Conservation (phyloP, 2,329 filamentous ascomycete species). For the Xylariaceae sp. region DNA sequence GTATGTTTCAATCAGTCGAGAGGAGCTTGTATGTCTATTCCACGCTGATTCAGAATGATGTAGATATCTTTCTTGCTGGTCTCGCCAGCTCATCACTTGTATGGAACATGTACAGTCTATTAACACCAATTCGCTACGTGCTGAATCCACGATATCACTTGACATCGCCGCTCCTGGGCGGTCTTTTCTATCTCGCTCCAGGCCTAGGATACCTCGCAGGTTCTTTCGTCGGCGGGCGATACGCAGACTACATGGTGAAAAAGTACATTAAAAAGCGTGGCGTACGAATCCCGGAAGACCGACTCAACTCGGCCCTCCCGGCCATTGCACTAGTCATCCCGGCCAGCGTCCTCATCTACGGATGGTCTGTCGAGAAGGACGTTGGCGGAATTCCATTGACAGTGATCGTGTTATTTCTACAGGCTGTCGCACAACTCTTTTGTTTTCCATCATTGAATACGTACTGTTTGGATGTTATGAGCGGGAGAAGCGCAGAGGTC, state of each 20-base stretch:
- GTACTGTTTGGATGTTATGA: constrained; percentile 81
- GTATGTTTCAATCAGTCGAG: constrained; percentile 13
- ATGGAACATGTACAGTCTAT: constrained; percentile 65
- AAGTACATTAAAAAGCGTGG: constrained; percentile 42
- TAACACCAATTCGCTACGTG: constrained; percentile 61
- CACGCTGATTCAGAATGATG: constrained; percentile 6
- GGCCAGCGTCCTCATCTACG: constrained; percentile 61
- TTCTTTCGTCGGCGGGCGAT: constrained; percentile 58
- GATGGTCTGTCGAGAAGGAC: constrained; percentile 47
- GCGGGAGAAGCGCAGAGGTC: constrained; percentile 65
- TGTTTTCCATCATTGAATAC: constrained; percentile 74
- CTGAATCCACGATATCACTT: constrained; percentile 67
- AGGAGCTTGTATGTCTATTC: no score
- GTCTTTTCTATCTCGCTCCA: constrained; percentile 66
- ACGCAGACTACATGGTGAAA: constrained; percentile 39
- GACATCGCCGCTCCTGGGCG: constrained; percentile 56
- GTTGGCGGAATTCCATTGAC: constrained; percentile 56
- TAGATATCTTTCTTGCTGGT: constrained; percentile 54
- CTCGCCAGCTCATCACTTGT: constrained; percentile 60
- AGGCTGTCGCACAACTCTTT: constrained; percentile 70
- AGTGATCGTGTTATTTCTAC: constrained; percentile 69
- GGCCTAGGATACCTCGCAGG: constrained; percentile 62
- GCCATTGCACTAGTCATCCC: constrained; percentile 61
- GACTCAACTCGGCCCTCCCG: constrained; percentile 56
- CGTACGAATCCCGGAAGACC: constrained; percentile 63